Evolutionary conservation across 2,329 filamentous ascomycete genomes (phyloP).

Genomic region (Pestalotiopsis sp.): DNA sequence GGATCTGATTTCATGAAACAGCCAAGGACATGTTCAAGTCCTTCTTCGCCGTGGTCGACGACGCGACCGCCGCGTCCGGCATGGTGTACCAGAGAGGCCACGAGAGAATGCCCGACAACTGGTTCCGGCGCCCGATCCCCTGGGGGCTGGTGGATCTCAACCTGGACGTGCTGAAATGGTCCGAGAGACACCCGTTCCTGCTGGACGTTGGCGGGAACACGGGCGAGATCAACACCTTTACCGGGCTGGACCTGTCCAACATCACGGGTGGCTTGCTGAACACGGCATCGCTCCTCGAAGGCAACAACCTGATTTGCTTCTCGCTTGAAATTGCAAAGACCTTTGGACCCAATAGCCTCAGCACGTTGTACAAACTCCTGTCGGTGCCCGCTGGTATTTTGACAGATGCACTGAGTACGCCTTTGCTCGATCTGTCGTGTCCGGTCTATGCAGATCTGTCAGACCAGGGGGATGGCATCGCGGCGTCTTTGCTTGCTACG

Average conservation of each 20-base stretch:
- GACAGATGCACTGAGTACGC: not conserved
- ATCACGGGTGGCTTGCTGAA: slow-evolving; percentile 28
- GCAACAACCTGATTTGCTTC: slow-evolving; percentile 36
- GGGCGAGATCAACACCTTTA: slow-evolving; percentile 25
- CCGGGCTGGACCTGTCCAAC: slow-evolving; percentile 22
- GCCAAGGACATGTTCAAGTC: not conserved
- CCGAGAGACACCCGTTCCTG: slow-evolving; percentile 22
- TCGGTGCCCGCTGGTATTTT: not conserved
- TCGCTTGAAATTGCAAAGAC: not conserved
- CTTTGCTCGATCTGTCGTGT: not conserved
- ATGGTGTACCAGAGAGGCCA: slow-evolving; percentile 11
- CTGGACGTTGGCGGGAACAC: slow-evolving; percentile 29
- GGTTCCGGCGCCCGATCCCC: slow-evolving; percentile 26
- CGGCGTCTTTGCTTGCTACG: not conserved
- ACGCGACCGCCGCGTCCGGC: not conserved
- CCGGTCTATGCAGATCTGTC: not conserved
- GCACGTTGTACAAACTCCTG: not conserved
- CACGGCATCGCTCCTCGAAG: slow-evolving; percentile 20
- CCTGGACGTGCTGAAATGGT: slow-evolving; percentile 19
- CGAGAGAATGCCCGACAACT: slow-evolving; percentile 42
- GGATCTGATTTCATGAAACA: not conserved
- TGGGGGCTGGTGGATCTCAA: slow-evolving; percentile 31
- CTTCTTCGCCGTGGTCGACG: not conserved
- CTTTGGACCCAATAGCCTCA: not conserved
- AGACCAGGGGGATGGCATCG: not conserved